phyloP scores from a whole-genome alignment of 768 basidiomycete genomes.

The Gloeopeniophorella convolvens region DNA sequence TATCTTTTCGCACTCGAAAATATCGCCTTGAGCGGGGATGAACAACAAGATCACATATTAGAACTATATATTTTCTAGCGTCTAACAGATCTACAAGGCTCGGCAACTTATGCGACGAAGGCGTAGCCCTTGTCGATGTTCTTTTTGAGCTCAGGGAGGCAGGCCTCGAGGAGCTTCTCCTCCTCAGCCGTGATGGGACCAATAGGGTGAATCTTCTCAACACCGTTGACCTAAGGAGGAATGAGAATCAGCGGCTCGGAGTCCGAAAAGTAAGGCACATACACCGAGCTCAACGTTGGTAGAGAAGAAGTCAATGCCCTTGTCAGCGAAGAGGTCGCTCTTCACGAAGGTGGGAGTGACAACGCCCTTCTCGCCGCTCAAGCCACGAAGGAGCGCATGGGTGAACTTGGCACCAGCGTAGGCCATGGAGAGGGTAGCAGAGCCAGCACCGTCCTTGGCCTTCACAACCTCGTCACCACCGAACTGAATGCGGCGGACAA shows the following conservation, averaged over 20 bases:
- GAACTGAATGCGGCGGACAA: conserved; percentile 92
- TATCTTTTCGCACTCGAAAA: conserved; percentile 7
- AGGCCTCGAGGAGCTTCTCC: conserved; percentile 78
- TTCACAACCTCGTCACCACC: conserved; percentile 99
- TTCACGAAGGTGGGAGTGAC: conserved; percentile 83
- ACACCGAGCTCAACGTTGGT: conserved; percentile 92
- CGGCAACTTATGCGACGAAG: conserved; percentile 44
- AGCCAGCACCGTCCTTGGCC: conserved; percentile 87
- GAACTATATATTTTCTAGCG: conserved; percentile 2
- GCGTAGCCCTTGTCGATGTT: conserved; percentile 95
- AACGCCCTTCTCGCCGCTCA: conserved; percentile 62
- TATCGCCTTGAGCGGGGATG: too few species aligned
- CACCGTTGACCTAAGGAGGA: conserved; percentile 60
- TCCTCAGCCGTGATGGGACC: conserved; percentile 78
- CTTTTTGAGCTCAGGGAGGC: conserved; percentile 90
- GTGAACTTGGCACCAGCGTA: conserved; percentile 73
- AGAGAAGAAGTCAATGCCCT: conserved; percentile 94
- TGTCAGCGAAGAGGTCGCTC: conserved; percentile 74
- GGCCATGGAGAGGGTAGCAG: conserved; percentile 73
- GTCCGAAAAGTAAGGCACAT: conserved; percentile 26
- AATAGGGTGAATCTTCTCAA: conserved; percentile 85
- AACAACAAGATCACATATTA: conserved; percentile 12
- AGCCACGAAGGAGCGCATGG: conserved; percentile 50
- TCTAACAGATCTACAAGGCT: conserved; percentile 11
- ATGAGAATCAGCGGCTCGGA: conserved; percentile 6